Percentiles rank a stretch among this genome's conserved stretches.
These are phyloP conservation scores for Yamadazyma buinensis DNA, from an alignment of 1,139 yeast species.

Conservation along the genomic window DNA sequence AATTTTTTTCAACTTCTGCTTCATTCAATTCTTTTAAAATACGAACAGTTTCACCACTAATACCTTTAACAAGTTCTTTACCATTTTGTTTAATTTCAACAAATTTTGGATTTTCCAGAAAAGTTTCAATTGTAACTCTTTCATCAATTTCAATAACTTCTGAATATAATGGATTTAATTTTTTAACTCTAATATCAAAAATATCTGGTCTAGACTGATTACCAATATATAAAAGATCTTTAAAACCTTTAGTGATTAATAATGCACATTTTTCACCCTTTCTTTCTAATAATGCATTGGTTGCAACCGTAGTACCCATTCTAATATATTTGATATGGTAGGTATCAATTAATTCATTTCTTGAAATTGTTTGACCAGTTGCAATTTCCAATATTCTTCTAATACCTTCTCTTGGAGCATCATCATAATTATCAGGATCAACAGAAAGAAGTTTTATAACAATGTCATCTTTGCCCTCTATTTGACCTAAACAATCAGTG, in stretches of 20 bases:
- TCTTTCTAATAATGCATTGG: slow-evolving; percentile 66
- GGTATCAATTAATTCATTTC: slow-evolving; percentile 19
- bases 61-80: slow-evolving; percentile 30
- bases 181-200: slow-evolving; percentile 57
- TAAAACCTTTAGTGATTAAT: slow-evolving; percentile 60
- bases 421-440: slow-evolving; percentile 19
- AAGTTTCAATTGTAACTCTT: slow-evolving; percentile 66
- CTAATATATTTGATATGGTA: slow-evolving; percentile 46
- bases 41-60: slow-evolving; percentile 60
- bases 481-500: slow-evolving; percentile 17
- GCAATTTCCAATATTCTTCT: slow-evolving; percentile 17
- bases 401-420: slow-evolving; percentile 21
- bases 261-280: slow-evolving; percentile 64
- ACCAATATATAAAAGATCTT: slow-evolving; percentile 62
- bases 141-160: slow-evolving; percentile 66
- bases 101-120: slow-evolving; percentile 52
- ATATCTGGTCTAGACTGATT: slow-evolving; percentile 69
- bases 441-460: slow-evolving; percentile 18
- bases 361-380: slow-evolving; percentile 10
- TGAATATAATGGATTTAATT: slow-evolving; percentile 56
- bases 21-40: slow-evolving; percentile 47
- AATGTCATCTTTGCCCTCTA: slow-evolving; percentile 10
- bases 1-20: slow-evolving; percentile 29
- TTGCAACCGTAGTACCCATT: slow-evolving; percentile 82
- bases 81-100: slow-evolving; percentile 16